Evolutionary conservation across 2,329 filamentous ascomycete genomes (phyloP), one percentile per base, ranked within the genome.

Genomic region (Blastomyces gilchristii): DNA sequence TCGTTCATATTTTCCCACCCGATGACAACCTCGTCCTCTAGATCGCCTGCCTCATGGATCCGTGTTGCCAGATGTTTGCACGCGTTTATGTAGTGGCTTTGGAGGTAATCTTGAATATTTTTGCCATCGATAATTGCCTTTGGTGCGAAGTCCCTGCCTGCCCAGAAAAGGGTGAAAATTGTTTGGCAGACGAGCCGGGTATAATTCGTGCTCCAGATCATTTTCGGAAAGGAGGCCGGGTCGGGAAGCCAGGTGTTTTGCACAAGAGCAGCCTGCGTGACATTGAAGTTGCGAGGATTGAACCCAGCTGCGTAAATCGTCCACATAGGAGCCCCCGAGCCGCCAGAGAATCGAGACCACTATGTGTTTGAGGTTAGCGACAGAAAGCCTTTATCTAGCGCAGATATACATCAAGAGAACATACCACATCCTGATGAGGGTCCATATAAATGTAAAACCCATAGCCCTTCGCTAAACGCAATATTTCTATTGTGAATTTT

Each of bases 141-240:
- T 3, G 95, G 95, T 0, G 94, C 90, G 79, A 97, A 97, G 70
- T 95, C 90, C 66, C 82, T 85, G 45, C 94, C 94, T 9, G 83
- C 92, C 74, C 95, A 99, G 78, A 96, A 99, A 60, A 97, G 78
- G 0, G 93, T 96, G 73, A 97, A 97, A 68, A 97, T 91, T 56
- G 91, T 92, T 68, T 92, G 90, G 59, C 88, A 89, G 2, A 88
- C 92, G 59, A 97, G 81, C 31, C 94, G 85, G 65, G 86, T 89
- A 75, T 99, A 99, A 73, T 99, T 99, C 60, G 95, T 97, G 18
- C 93, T 91, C 94, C 94, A 99, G 63, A 97, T 93, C 95, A 99
- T 99, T 78, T 97, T 97, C 31, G 94, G 94, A 68, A 93, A 99
- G 0, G 87, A 83, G 34, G 87, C 87, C 9, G 92, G 91, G 25